phyloP scores from a whole-genome alignment of 331 rosid species.

The Stylosanthes scabra region DNA sequence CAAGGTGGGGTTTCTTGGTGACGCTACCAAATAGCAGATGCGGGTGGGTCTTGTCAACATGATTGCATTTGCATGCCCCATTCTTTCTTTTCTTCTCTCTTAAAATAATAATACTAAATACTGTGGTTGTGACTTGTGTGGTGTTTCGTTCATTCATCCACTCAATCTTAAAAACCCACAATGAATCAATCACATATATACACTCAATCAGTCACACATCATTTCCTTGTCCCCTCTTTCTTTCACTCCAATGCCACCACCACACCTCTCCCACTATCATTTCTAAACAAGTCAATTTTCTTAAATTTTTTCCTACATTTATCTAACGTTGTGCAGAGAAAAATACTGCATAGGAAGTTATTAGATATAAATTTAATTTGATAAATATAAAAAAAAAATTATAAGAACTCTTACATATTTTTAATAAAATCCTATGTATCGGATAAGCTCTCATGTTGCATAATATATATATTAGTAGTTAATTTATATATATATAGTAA shows the following conservation, averaged over 20 bases:
- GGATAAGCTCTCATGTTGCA: no score
- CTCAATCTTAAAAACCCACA: constrained; percentile 43
- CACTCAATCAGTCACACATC: constrained; percentile 47
- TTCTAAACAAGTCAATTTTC: not conserved
- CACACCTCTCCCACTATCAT: not conserved
- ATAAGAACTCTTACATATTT: no score
- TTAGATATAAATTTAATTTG: no score
- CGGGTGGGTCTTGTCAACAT: constrained; percentile 48
- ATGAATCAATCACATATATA: constrained; percentile 46
- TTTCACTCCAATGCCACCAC: not conserved
- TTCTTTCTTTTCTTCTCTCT: constrained; percentile 4
- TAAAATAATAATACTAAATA: no score
- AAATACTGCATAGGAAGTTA: no score
- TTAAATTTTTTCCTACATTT: not conserved
- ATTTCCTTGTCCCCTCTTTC: not conserved
- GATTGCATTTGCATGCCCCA: constrained; percentile 19
- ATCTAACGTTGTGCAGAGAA: no score
- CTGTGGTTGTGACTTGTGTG: not conserved
- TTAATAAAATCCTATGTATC: no score
- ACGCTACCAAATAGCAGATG: constrained; percentile 23
- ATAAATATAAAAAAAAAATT: no score
- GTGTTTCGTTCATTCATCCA: constrained; percentile 31
- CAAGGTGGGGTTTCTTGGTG: constrained; percentile 23
- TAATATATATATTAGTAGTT: no score
- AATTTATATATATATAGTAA: no score